Evolutionary conservation across 148 eudicot species (phyloP), one percentile per base, ranked within the genome.

Genomic region (Camellia japonica): DNA sequence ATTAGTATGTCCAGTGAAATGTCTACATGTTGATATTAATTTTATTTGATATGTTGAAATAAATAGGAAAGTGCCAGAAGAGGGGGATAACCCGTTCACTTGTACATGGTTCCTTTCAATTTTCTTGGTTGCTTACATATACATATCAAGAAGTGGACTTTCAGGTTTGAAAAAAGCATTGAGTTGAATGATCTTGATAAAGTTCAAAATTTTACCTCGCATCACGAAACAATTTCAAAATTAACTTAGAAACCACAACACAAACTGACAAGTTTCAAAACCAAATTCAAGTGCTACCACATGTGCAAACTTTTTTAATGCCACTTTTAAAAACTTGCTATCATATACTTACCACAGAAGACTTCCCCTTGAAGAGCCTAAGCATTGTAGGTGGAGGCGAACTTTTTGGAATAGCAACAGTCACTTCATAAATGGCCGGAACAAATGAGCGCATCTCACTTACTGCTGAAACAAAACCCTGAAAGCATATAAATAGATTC

Each of bases 401-500:
- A 78, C 78, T 75, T 87, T 87, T 90, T 38, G 99, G 97, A 76
- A 95, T 90, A 75, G 94, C 92, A 79, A 93, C 90, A 44, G 97
- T 92, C 9, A 88, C 74, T 78, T 95, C 97, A 87, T 93, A 93
- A 68, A 95, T 82, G 10, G 97, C 97, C 30, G 99, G 99, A 81
- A 91, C 94, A 86, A 93, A 95, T 61, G 93, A 87, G 18, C 97
- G 91, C 97, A 93, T 95, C 41, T 92, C 90, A 82, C 86, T 86
- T 20, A 95, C 99, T 68, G 99, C 94, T 70, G 97, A 60, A 80
- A 93, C 97, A 86, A 95, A 93, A 15, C 99, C 99, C 99, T 95
- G 89, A 76, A 83, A 69, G 42, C 63, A 80, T 68, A 72, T 0
- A 30, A 41, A 30, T 9, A 65, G 23, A 74, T 63, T 71, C 16